phyloP scores from a whole-genome alignment of 208 protist genomes.

The Leptomonas pyrrhocoris region DNA sequence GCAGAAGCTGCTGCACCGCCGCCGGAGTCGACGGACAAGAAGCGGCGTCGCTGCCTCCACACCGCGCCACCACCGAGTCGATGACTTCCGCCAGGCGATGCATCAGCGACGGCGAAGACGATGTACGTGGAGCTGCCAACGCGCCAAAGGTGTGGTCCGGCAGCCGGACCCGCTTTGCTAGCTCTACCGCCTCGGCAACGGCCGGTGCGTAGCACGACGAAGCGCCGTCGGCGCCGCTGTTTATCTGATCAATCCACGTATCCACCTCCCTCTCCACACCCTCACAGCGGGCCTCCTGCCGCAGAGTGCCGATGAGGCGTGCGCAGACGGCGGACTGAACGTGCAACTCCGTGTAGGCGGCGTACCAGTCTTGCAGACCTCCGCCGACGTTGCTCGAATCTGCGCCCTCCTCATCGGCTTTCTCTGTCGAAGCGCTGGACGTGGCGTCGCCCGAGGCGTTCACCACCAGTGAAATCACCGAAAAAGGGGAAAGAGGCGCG shows the following conservation, averaged over 20 bases:
- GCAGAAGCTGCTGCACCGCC: conserved; percentile 9
- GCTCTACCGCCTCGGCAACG: not conserved
- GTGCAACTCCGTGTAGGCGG: not conserved
- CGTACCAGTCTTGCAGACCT: conserved; percentile 24
- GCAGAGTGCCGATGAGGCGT: conserved; percentile 10
- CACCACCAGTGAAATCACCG: conserved; percentile 1
- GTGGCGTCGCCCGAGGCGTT: not conserved
- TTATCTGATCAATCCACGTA: conserved; percentile 18
- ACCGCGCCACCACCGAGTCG: conserved; percentile 1
- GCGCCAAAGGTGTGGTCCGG: not conserved
- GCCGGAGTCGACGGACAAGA: not conserved
- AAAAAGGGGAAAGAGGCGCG: not conserved
- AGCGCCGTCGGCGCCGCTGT: not conserved
- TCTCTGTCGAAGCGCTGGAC: too few species aligned
- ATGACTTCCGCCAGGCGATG: conserved; percentile 1
- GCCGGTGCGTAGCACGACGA: not conserved
- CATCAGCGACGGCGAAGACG: not conserved
- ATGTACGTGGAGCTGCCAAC: not conserved
- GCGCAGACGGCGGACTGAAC: not conserved
- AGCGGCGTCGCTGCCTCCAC: not conserved
- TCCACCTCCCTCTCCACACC: conserved; percentile 29
- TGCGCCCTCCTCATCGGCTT: too few species aligned
- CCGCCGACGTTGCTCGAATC: not conserved
- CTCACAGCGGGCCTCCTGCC: conserved; percentile 19
- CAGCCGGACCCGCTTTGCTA: not conserved